Base-by-base conservation (phyloP, 805 yeast genomes). In the Metschnikowia picachoensis region DNA sequence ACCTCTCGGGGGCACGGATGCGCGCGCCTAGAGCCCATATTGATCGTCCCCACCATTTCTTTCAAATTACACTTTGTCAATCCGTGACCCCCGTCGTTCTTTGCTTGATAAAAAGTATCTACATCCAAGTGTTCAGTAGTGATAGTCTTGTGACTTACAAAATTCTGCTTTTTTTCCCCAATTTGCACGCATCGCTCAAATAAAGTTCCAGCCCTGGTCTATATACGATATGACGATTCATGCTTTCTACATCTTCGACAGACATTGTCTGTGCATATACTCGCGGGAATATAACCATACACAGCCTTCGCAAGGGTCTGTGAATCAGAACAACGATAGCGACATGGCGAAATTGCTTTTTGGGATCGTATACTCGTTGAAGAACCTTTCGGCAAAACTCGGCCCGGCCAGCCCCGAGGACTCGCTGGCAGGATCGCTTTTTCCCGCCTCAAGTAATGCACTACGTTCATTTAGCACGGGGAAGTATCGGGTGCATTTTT, bases 171-270 rank as follows among this genome's bases (percentile, higher is more conserved):
- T 20, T 20, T 20, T 7, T 7, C 7, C 4, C 7, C 25, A 20
- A 20, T 20, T 20, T 20, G 25, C 25, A 20, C 25, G 7, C 7
- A 20, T 20, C 2, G 25, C 25, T 7, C 25, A 5, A 20, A 20
- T 20, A 20, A 20, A 5, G 25, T 20, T 20, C 25, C 7, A 20
- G 25, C 7, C 25, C 8, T 20, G 25, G 2, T 3, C 25, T 20
- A 20, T 7, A 13, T 4, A 14, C n/a, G 15, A 10, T 35, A 80
- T 81, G 87, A 78, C 86, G 34, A 81, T 90, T 38, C 83, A 84
- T 68, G 87, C 96, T 10, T 85, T 91, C 60, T 87, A 90, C 87
- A 79, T 92, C 45, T 92, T 85, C 61, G 97, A 92, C 63, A 78
- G 94, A 61, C 97, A 92, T 67, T 87, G 97, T 66, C 70, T 85